phyloP scores from a whole-genome alignment of 2,329 filamentous ascomycete species.

The Calonectria henricotiae region DNA sequence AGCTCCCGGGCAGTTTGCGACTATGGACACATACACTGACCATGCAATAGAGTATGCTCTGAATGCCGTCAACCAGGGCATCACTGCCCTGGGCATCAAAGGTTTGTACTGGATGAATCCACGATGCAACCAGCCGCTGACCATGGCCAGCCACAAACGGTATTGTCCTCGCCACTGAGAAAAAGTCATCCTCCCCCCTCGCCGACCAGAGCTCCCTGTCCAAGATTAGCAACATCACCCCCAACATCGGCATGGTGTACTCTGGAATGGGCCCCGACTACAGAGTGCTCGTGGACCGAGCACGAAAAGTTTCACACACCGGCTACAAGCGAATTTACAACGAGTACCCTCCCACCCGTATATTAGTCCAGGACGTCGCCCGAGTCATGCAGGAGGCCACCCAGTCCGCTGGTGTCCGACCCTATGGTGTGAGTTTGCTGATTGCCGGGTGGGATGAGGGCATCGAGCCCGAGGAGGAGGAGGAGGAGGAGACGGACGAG shows the following conservation, averaged over 20 bases:
- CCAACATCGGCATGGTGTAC: conserved; percentile 99
- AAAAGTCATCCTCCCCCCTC: conserved; percentile 98
- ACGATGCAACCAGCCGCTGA: conserved; percentile 44
- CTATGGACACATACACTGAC: conserved; percentile 42
- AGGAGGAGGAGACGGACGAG: conserved; percentile 73
- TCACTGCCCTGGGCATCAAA: conserved; percentile 98
- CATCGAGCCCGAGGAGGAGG: conserved; percentile 86
- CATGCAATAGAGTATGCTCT: conserved; percentile 89
- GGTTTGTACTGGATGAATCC: conserved; percentile 68
- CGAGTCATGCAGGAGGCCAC: conserved; percentile 99
- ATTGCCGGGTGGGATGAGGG: conserved; percentile 99
- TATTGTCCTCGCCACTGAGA: conserved; percentile 98
- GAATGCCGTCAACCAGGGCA: conserved; percentile 99
- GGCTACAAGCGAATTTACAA: conserved; percentile 99
- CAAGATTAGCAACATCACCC: conserved; percentile 98
- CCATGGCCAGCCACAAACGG: conserved; percentile 87
- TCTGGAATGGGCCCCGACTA: conserved; percentile 99
- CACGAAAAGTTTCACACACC: conserved; percentile 97
- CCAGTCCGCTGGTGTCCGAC: conserved; percentile 96
- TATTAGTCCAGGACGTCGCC: conserved; percentile 98
- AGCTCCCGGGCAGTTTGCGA: neutral
- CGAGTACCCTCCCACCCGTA: conserved; percentile 99
- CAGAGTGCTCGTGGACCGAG: conserved; percentile 96
- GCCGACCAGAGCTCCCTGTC: conserved; percentile 95
- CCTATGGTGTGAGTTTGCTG: conserved; percentile 95